Evolutionary conservation across 306 rosid species (phyloP).

Genomic region (Lablab purpureus): DNA sequence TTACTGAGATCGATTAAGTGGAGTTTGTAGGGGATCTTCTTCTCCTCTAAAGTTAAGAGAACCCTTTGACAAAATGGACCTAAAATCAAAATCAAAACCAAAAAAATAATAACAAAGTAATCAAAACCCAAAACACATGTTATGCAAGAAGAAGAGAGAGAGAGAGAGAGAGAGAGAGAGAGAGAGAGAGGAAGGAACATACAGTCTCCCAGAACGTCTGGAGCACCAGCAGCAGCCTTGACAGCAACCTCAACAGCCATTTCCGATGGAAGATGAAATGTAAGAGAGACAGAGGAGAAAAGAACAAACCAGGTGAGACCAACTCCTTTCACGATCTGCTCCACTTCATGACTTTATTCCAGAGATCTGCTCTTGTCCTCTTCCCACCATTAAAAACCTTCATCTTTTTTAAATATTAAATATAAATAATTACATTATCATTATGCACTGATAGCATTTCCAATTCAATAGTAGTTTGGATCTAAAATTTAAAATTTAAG

Average conservation of each 20-base stretch:
- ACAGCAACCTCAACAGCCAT: conserved; percentile 74
- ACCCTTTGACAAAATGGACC: conserved; percentile 92
- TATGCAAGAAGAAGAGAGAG: not conserved
- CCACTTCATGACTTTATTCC: not conserved
- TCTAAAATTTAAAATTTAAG: too few species aligned
- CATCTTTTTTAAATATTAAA: too few species aligned
- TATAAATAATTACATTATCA: too few species aligned
- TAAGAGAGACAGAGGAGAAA: not conserved
- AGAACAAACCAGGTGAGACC: not conserved
- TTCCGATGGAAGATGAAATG: not conserved
- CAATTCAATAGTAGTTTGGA: too few species aligned
- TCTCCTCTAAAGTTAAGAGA: conserved; percentile 84
- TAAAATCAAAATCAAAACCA: conserved; percentile 27
- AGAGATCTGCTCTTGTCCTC: not conserved
- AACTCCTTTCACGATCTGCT: not conserved
- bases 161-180: too few species aligned
- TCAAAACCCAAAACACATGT: not conserved
- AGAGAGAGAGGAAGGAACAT: conserved; percentile 3
- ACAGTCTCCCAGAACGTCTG: conserved; percentile 81
- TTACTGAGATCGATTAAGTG: conserved; percentile 66
- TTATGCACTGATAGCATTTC: too few species aligned
- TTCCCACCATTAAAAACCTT: not conserved
- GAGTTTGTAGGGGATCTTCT: conserved; percentile 60
- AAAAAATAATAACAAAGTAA: not conserved
- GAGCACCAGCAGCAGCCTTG: conserved; percentile 78